Base-by-base conservation (phyloP, 805 yeast genomes). In the Ogataea saltuana region DNA sequence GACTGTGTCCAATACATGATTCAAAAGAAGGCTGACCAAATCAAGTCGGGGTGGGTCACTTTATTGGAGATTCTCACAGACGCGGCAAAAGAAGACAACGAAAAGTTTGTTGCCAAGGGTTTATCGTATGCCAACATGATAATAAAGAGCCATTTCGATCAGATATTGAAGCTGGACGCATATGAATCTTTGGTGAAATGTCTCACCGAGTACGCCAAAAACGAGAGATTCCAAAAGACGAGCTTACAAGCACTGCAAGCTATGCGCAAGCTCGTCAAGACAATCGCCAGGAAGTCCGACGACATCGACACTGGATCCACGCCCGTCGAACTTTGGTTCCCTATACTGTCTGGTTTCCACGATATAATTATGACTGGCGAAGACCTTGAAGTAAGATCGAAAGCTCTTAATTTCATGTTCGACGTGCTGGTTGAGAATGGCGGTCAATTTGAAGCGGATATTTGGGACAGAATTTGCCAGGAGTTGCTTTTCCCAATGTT, bases 31-130 rank as follows among this genome's bases (percentile, higher is more conserved):
- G 80, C 90, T 4, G 70, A 67, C 12, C 75, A 78, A 45, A 85
- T 93, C 50, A 83, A 80, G 59, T 89, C 97, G 15, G 99, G 99
- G 34, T 93, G 99, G 99, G 79, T 78, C 47, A 82, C 98, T 0
- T 82, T 95, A 41, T 80, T 93, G 56, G 85, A 81, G 19, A 85
- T 88, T 2, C 76, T 91, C 50, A 78, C 83, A 4, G 81, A 75
- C 39, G 88, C 95, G 4, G 91, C 96, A 3, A 69, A 68, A 36
- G 81, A 77, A 16, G 65, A 68, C 21, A 70, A 72, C 42, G 89
- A 81, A 51, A 53, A 72, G 6, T 68, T 85, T 46, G 90, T 88
- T 0, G 59, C 67, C 31, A 80, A 80, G 45, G 81, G 90, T 0
- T 85, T 75, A 60, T 75, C 78, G 21, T 72, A 85, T 58, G 78